Conservation (phyloP, 2,329 filamentous ascomycete species). For the Paraconiothyrium brasiliense region DNA sequence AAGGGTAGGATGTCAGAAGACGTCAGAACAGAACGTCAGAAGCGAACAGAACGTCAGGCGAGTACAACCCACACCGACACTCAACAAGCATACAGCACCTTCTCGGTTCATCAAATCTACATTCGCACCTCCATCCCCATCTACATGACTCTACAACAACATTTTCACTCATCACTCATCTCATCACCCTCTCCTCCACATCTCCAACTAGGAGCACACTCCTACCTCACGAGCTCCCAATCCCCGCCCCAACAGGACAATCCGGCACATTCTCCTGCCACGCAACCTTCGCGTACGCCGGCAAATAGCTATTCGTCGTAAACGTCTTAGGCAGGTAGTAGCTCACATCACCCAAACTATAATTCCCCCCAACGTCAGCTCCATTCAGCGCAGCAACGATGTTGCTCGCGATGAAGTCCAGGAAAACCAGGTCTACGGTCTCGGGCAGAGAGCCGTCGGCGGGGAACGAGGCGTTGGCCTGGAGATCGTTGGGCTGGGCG, state of each 20-base stretch:
- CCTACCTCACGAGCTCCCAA: slow-evolving; percentile 28
- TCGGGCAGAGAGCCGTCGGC: slow-evolving; percentile 53
- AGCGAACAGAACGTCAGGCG: background rate
- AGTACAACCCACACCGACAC: too few species aligned
- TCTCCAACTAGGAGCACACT: background rate
- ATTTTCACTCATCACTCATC: background rate
- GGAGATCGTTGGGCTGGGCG: slow-evolving; percentile 60
- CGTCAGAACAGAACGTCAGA: slow-evolving; percentile 3
- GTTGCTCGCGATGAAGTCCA: slow-evolving; percentile 58
- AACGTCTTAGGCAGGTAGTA: slow-evolving; percentile 53
- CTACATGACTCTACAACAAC: background rate
- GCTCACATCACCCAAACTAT: slow-evolving; percentile 38
- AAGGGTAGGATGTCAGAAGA: background rate
- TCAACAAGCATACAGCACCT: too few species aligned
- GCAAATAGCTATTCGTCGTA: slow-evolving; percentile 54
- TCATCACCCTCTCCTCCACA: background rate
- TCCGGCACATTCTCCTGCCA: slow-evolving; percentile 53
- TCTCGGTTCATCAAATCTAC: too few species aligned
- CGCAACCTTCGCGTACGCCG: slow-evolving; percentile 51
- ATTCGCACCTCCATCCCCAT: too few species aligned
- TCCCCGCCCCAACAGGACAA: slow-evolving; percentile 51
- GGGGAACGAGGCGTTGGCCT: slow-evolving; percentile 61
- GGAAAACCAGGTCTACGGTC: slow-evolving; percentile 63
- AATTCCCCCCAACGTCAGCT: slow-evolving; percentile 45
- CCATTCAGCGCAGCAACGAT: slow-evolving; percentile 48